Percentiles rank a stretch among this genome's conserved stretches.
phyloP scores from a whole-genome alignment of 2,329 filamentous ascomycete species.

The Trichoderma brevicompactum region DNA sequence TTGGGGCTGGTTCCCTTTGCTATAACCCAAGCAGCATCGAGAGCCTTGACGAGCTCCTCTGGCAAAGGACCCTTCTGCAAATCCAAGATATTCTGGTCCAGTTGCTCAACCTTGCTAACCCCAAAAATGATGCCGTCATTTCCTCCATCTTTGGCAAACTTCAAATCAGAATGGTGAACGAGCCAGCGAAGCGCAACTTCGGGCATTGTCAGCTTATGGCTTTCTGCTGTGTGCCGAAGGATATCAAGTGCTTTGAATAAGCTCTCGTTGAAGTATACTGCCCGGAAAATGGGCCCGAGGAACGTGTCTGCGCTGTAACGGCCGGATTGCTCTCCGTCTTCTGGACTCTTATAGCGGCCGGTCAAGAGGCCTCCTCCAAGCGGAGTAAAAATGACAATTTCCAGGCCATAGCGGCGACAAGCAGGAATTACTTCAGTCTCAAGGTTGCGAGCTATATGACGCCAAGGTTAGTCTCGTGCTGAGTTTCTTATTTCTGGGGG shows the following conservation, averaged over 20 bases:
- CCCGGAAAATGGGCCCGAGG: not conserved
- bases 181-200: constrained; percentile 73
- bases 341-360: not conserved
- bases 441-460: constrained; percentile 56
- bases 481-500: not conserved
- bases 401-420: constrained; percentile 23
- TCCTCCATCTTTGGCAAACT: constrained; percentile 41
- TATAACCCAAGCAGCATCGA: constrained; percentile 22
- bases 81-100: constrained; percentile 54
- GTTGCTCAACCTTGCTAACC: constrained; percentile 52
- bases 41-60: constrained; percentile 63
- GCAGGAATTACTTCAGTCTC: constrained; percentile 71
- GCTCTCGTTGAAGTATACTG: constrained; percentile 64
- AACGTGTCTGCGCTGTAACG: constrained; percentile 14
- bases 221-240: constrained; percentile 65
- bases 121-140: constrained; percentile 58
- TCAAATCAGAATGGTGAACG: constrained; percentile 64
- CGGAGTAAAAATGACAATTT: constrained; percentile 20
- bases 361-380: constrained; percentile 23
- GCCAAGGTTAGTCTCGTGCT: not conserved
- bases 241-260: constrained; percentile 62
- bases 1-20: constrained; percentile 19
- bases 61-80: constrained; percentile 68
- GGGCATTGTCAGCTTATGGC: constrained; percentile 66
- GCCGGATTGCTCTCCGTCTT: not conserved